Base-by-base conservation (phyloP, 192 early-diverging fungal genomes). In the Radiomyces spectabilis region DNA sequence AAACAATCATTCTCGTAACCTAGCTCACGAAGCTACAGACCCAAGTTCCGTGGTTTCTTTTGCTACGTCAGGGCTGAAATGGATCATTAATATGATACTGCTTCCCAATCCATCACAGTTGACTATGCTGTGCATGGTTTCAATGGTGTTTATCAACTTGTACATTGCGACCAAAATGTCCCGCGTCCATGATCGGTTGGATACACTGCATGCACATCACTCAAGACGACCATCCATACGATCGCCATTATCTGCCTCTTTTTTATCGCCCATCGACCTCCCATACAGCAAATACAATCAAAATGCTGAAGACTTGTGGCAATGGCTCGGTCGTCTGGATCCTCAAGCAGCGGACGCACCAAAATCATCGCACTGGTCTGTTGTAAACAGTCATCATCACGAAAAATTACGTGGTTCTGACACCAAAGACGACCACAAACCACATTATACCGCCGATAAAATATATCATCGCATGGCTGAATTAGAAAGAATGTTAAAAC, bases 81-180 rank as follows among this genome's bases (percentile, higher is more conserved):
- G 52, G 39, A 25, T 41, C 12, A 42, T 41, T 15, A 34, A 54
- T 32, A 45, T 15, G 0, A 8, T 45, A 21, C 33, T 21, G 4
- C 8, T 34, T 16, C 54, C 54, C 7, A 55, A 22, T n/a, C 32
- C 24, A 1, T 37, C 54, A 8, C 54, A 55, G 26, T 22, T 55
- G 9, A 55, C 54, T 34, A 33, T 18, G 4, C 4, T 55, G 10
- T 55, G 54, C 31, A 55, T 55, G 54, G 29, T 16, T 13, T 8
- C 45, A 1, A 55, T 55, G 54, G 54, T 55, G 16, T 25, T 27
- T 22, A 55, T 32, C 15, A 55, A 55, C 34, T 32, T 43, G 26
- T 55, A 55, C 16, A 55, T 55, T 35, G 54, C 54, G 1, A 40
- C 27, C 7, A 55, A 55, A 25, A 55, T 55, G 42, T 27, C 54